A percentile compares a stretch with the other conserved stretches of the same genome.
These are phyloP conservation scores for Tylopilus sp. DNA, from an alignment of 1,284 basidiomycete species.

Conservation along the genomic window DNA sequence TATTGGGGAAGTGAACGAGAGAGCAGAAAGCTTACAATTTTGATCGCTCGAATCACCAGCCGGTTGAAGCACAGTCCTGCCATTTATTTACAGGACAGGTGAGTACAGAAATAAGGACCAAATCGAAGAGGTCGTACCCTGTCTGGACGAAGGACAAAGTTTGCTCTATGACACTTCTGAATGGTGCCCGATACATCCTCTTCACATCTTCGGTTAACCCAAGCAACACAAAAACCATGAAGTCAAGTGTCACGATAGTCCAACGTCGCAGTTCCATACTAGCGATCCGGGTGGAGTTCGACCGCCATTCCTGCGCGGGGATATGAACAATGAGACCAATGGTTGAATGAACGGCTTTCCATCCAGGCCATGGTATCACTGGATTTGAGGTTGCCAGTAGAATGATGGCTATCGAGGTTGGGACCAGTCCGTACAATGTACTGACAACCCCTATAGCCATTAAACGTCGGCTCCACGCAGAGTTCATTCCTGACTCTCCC, in stretches of 20 bases:
- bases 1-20: not conserved
- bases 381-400: slow-evolving; percentile 12
- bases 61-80: not conserved
- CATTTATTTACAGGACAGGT: not conserved
- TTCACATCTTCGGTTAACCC: slow-evolving; percentile 24
- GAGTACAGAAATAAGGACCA: not conserved
- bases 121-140: slow-evolving; percentile 3
- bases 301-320: slow-evolving; percentile 12
- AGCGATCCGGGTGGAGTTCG: not conserved
- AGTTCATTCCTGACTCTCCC: not conserved
- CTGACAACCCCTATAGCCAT: slow-evolving; percentile 14
- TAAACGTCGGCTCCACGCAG: slow-evolving; percentile 15
- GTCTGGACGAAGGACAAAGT: not conserved
- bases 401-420: slow-evolving; percentile 15
- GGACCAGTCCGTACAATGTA: slow-evolving; percentile 17
- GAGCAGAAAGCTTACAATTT: not conserved
- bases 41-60: not conserved
- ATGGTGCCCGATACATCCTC: slow-evolving; percentile 14
- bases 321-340: slow-evolving; percentile 10
- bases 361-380: slow-evolving; percentile 26
- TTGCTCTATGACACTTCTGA: slow-evolving; percentile 4
- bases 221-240: slow-evolving; percentile 27
- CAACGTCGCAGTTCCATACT: slow-evolving; percentile 23
- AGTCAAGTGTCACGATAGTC: slow-evolving; percentile 14
- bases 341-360: slow-evolving; percentile 20